Percentiles rank a stretch among this genome's conserved stretches.
Conservation (phyloP, 345 rosid genomes). For the Corchorus olitorius region DNA sequence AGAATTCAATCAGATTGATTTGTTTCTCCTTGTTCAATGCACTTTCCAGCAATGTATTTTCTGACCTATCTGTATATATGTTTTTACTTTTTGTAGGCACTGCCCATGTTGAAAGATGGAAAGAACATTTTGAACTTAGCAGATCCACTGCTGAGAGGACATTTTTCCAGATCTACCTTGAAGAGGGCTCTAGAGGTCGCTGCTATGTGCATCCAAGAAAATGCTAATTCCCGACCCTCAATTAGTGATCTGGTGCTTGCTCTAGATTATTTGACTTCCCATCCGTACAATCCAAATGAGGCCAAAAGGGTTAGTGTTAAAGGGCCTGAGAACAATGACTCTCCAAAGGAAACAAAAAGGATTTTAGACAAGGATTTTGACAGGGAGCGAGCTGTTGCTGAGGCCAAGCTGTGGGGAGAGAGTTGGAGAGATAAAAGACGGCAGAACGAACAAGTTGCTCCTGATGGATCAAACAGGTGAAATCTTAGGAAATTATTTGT, state of each 20-base stretch:
- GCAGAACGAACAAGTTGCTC: constrained; percentile 11
- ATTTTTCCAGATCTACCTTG: constrained; percentile 32
- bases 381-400: constrained; percentile 55
- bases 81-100: constrained; percentile 35
- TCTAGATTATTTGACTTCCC: constrained; percentile 45
- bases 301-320: constrained; percentile 1
- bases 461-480: constrained; percentile 32
- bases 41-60: not conserved
- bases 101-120: constrained; percentile 26
- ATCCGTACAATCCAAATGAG: constrained; percentile 22
- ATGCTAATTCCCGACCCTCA: constrained; percentile 49
- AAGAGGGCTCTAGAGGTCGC: constrained; percentile 57
- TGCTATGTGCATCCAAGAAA: constrained; percentile 48
- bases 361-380: constrained; percentile 36
- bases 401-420: constrained; percentile 73
- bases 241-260: constrained; percentile 52
- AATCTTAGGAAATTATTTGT: not conserved
- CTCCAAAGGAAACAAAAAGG: constrained; percentile 39
- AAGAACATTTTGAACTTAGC: constrained; percentile 30
- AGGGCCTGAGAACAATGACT: constrained; percentile 19
- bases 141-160: constrained; percentile 56
- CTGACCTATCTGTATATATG: not conserved
- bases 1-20: not conserved
- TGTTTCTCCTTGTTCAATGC: constrained; percentile 2
- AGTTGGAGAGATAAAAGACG: constrained; percentile 47